These are phyloP conservation scores for Lignosus rhinocerotis DNA, from an alignment of 1,284 basidiomycete genomes.

Conservation along the genomic window DNA sequence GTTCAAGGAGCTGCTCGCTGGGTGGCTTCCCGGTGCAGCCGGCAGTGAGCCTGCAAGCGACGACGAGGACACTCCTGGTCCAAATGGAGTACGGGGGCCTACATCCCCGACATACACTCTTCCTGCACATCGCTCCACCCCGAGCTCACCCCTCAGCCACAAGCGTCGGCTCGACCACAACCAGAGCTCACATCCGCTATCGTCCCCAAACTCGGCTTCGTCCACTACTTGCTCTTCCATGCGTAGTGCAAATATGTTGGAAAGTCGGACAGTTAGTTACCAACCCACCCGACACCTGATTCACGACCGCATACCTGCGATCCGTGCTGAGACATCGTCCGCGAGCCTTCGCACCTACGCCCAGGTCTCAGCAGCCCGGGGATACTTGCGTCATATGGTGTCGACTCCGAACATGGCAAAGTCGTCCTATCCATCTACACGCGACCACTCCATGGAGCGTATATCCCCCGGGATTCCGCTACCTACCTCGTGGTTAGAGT, in stretches of 20 bases:
- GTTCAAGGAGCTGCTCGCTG: conserved; percentile 46
- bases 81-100: not conserved
- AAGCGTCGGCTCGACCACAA: conserved; percentile 18
- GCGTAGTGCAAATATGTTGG: conserved; percentile 16
- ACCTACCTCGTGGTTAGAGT: conserved; percentile 63
- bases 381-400: conserved; percentile 68
- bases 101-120: conserved; percentile 1
- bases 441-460: conserved; percentile 18
- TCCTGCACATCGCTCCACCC: conserved; percentile 26
- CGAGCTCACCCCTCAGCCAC: conserved; percentile 37
- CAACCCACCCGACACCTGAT: conserved; percentile 18
- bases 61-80: conserved; percentile 4
- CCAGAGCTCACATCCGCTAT: conserved; percentile 10
- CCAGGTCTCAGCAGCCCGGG: conserved; percentile 51
- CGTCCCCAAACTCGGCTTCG: conserved; percentile 21
- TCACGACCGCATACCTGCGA: conserved; percentile 21
- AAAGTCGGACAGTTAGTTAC: conserved; percentile 22
- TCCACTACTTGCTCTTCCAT: conserved; percentile 24
- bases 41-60: conserved; percentile 18
- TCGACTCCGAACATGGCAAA: conserved; percentile 57
- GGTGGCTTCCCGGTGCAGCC: conserved; percentile 43
- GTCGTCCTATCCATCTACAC: conserved; percentile 6
- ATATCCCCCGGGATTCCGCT: conserved; percentile 34
- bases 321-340: conserved; percentile 32
- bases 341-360: conserved; percentile 32